phyloP scores from a whole-genome alignment of 2,329 filamentous ascomycete species.

The Escovopsis weberi region DNA sequence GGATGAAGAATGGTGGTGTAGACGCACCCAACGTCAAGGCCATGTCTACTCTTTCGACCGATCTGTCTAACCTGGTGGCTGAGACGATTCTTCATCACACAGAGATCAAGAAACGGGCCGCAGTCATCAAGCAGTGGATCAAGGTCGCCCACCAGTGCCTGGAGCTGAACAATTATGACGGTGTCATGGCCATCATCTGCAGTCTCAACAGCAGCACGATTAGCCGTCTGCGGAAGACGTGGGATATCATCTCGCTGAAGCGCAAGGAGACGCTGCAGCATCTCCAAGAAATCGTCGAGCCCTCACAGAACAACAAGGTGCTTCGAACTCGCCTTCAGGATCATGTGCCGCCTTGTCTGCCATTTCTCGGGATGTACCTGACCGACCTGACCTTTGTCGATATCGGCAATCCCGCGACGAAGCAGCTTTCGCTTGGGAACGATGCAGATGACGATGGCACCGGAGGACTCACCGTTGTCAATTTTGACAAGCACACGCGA shows the following conservation, averaged over 20 bases:
- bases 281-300: constrained; percentile 74
- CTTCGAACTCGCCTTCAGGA: constrained; percentile 72
- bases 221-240: constrained; percentile 73
- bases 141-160: constrained; percentile 81
- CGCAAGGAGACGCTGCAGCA: constrained; percentile 66
- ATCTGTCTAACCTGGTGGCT: constrained; percentile 81
- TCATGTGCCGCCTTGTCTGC: constrained; percentile 81
- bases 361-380: constrained; percentile 90
- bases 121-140: constrained; percentile 93
- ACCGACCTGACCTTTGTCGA: constrained; percentile 95
- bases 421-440: constrained; percentile 43
- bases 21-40: constrained; percentile 81
- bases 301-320: constrained; percentile 79
- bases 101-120: constrained; percentile 86
- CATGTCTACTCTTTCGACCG: constrained; percentile 85
- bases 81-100: constrained; percentile 79
- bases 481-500: constrained; percentile 93
- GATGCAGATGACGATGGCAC: constrained; percentile 46
- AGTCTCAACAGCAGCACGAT: constrained; percentile 87
- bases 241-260: constrained; percentile 76
- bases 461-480: constrained; percentile 66
- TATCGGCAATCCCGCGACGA: constrained; percentile 78
- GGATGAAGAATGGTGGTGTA: constrained; percentile 75
- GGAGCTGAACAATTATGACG: constrained; percentile 90
- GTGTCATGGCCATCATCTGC: constrained; percentile 92